These are phyloP conservation scores for Beauveria varroae DNA, from an alignment of 2,329 filamentous ascomycete species.

Conservation along the genomic window DNA sequence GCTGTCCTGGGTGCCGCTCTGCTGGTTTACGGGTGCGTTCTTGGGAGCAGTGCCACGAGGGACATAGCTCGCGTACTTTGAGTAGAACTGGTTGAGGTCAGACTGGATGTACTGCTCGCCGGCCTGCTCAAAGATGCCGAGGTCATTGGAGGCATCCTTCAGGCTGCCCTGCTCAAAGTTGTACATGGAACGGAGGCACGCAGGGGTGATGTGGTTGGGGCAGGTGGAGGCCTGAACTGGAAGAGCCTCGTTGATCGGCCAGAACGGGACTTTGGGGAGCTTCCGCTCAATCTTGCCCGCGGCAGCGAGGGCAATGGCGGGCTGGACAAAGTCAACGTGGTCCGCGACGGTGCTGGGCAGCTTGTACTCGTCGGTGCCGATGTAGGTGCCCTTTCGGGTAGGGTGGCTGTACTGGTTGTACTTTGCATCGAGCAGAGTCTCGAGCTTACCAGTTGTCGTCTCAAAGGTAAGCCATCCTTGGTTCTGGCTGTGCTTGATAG, in stretches of 20 bases:
- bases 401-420: constrained; percentile 42
- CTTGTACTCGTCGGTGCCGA: constrained; percentile 31
- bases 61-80: constrained; percentile 24
- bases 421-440: constrained; percentile 25
- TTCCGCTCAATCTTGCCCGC: neutral
- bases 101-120: constrained; percentile 32
- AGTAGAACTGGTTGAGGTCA: constrained; percentile 32
- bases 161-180: constrained; percentile 38
- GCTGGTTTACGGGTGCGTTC: constrained; percentile 22
- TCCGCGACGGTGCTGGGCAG: constrained; percentile 27
- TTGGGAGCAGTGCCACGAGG: constrained; percentile 29
- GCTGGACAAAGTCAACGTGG: constrained; percentile 34
- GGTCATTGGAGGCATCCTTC: constrained; percentile 25
- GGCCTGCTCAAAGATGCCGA: constrained; percentile 34
- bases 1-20: constrained; percentile 21
- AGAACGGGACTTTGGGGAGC: constrained; percentile 13
- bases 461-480: constrained; percentile 32
- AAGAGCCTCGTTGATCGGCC: constrained; percentile 18
- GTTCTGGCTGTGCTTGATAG: constrained; percentile 41
- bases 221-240: constrained; percentile 22
- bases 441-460: constrained; percentile 23
- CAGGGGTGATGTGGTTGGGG: neutral
- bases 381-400: constrained; percentile 20
- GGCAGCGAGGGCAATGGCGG: constrained; percentile 23
- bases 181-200: constrained; percentile 26